Percentiles rank a stretch among this genome's conserved stretches.
These are phyloP conservation scores for Closterium sp. DNA, from an alignment of 139 green algal genomes.

Conservation along the genomic window DNA sequence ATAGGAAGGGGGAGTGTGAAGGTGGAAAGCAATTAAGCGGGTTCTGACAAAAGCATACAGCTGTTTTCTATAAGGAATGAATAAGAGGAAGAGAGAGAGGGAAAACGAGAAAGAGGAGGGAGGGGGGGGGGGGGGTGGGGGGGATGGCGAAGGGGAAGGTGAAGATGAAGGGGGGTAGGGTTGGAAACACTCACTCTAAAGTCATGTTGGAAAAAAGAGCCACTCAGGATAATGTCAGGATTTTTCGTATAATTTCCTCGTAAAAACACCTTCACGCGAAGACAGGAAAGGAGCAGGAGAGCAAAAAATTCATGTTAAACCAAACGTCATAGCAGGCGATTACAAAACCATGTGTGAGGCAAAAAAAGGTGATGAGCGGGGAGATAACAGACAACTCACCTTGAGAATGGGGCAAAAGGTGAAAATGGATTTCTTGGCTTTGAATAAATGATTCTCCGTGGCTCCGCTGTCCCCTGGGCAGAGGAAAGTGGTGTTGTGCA, in stretches of 20 bases:
- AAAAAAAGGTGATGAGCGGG: background rate
- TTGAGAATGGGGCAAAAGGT: background rate
- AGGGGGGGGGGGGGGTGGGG: too few species aligned
- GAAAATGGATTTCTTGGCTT: background rate
- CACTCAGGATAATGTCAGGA: background rate
- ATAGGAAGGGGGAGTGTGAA: background rate
- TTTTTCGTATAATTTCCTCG: background rate
- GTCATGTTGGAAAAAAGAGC: background rate
- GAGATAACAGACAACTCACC: background rate
- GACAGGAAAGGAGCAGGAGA: background rate
- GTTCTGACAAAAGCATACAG: background rate
- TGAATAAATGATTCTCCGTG: background rate
- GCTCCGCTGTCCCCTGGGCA: background rate
- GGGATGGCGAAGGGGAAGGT: background rate
- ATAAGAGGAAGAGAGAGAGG: background rate
- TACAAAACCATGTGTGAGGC: too few species aligned
- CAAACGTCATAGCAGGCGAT: too few species aligned
- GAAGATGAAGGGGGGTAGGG: too few species aligned
- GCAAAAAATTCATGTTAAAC: too few species aligned
- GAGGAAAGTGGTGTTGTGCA: background rate
- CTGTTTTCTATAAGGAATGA: background rate
- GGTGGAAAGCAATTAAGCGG: background rate
- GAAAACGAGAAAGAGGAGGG: background rate
- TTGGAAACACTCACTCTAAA: too few species aligned
- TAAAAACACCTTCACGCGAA: background rate